These are phyloP conservation scores for Torrubiella hemipterigena DNA, from an alignment of 2,329 filamentous ascomycete genomes.

Conservation along the genomic window DNA sequence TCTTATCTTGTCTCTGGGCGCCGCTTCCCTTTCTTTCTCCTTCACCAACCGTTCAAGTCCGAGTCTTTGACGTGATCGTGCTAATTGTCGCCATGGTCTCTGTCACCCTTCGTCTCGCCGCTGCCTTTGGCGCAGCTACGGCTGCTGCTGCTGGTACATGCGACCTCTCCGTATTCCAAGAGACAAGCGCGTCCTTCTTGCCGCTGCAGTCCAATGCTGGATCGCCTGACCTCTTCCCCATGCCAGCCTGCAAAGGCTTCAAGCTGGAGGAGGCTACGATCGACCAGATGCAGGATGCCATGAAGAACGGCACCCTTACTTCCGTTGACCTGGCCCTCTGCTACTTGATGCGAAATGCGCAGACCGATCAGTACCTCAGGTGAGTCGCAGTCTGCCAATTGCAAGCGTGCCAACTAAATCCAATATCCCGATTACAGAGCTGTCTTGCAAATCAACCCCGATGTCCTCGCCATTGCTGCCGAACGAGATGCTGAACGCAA, in stretches of 20 bases:
- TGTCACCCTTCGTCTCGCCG: too few relatives aligned
- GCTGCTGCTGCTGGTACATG: too few relatives aligned
- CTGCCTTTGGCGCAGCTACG: too few relatives aligned
- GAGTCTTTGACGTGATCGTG: too few relatives aligned
- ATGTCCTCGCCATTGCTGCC: slow-evolving; percentile 49
- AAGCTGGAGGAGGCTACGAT: slow-evolving; percentile 58
- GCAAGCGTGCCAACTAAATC: not conserved
- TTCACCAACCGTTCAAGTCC: too few relatives aligned
- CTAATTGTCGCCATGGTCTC: too few relatives aligned
- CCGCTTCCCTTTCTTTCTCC: too few relatives aligned
- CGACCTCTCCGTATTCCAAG: too few relatives aligned
- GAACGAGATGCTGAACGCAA: slow-evolving; percentile 48
- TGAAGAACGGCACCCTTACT: slow-evolving; percentile 42
- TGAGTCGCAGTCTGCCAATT: slow-evolving; percentile 17
- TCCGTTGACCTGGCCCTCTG: slow-evolving; percentile 47
- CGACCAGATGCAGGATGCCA: slow-evolving; percentile 49
- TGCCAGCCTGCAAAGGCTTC: slow-evolving; percentile 48
- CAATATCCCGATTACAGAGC: slow-evolving; percentile 26
- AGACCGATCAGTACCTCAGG: slow-evolving; percentile 55
- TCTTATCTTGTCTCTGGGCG: too few relatives aligned
- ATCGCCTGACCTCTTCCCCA: slow-evolving; percentile 39
- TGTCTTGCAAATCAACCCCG: slow-evolving; percentile 56
- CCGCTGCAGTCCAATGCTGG: slow-evolving; percentile 23
- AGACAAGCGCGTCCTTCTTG: slow-evolving; percentile 50
- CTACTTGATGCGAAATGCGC: slow-evolving; percentile 47